Evolutionary conservation across 768 basidiomycete species (phyloP), one percentile per base, ranked within the genome.

Genomic region (Mycena sanguinolenta): DNA sequence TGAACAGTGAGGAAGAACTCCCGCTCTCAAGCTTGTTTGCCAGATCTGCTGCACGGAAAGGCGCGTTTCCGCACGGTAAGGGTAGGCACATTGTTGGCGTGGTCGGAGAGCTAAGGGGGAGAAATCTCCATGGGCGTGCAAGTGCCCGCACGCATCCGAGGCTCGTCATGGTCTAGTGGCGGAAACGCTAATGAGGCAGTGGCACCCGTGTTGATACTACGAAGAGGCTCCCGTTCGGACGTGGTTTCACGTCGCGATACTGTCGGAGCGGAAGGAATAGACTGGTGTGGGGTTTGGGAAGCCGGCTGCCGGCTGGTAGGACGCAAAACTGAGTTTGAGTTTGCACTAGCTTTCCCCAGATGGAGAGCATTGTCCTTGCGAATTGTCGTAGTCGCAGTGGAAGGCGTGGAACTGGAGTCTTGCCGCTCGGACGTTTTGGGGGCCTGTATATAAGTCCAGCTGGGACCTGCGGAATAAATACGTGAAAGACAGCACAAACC

Each of bases 121-220:
- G 67, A 69, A 27, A 69, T 58, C 14, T 57, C 46, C 68, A 69
- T 64, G 1, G 68, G 55, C 30, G 61, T 58, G 54, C 54, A 69
- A 39, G 67, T 52, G 1, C 27, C 61, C 6, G 54, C 53, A 10
- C 66, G 50, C 46, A 10, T 34, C 32, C 32, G 10, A 34, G 16
- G 42, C 25, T 58, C 60, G 61, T 58, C 49, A 36, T 50, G 30
- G 42, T 62, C 67, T 8, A 49, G 42, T 21, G 50, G 52, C 58
- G 58, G 52, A 61, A 61, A 30, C 32, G 27, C 46, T 30, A 60
- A 39, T 30, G 58, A 52, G 39, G n/a, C 53, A 39, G 59, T 34
- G 55, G 28, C 27, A n/a, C n/a, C n/a, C n/a, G n/a, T n/a, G n/a
- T 67, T 42, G n/a, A 46, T 39, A 23, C 32, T 30, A 34, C 34